A percentile compares a stretch with the other conserved stretches of the same genome.
Conservation (phyloP, 192 early-diverging fungal genomes). For the Funneliformis mosseae region DNA sequence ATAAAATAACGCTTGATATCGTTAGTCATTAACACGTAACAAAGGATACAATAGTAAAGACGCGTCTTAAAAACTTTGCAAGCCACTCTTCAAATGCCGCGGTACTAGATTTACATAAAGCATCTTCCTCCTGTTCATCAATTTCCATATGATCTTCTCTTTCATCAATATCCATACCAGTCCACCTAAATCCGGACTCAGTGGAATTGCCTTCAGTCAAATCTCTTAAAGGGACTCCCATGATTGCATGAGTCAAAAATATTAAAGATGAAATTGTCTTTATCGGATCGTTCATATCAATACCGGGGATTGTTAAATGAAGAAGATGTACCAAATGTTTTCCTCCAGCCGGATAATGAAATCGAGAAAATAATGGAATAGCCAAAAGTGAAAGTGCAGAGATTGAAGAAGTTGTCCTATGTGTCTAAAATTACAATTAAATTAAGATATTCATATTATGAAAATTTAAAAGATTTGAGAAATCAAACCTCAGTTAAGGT, state of each 20-base stretch:
- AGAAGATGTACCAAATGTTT: slow-evolving; percentile 79
- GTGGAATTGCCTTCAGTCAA: slow-evolving; percentile 47
- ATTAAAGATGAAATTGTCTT: slow-evolving; percentile 76
- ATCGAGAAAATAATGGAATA: slow-evolving; percentile 70
- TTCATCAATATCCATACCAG: slow-evolving; percentile 51
- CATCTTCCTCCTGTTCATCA: slow-evolving; percentile 70
- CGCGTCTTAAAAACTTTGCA: slow-evolving; percentile 75
- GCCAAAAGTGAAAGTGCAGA: slow-evolving; percentile 70
- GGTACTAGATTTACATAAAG: slow-evolving; percentile 67
- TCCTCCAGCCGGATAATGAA: slow-evolving; percentile 83
- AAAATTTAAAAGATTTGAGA: neutral
- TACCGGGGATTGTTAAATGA: slow-evolving; percentile 81
- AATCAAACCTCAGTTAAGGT: slow-evolving; percentile 66
- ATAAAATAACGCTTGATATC: neutral
- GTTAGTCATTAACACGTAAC: neutral
- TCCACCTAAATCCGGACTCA: slow-evolving; percentile 44
- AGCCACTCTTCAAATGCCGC: slow-evolving; percentile 89
- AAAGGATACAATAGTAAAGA: slow-evolving; percentile 67
- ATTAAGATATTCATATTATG: neutral
- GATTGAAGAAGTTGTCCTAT: slow-evolving; percentile 86
- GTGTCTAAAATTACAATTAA: slow-evolving; percentile 55
- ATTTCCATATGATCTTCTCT: slow-evolving; percentile 44
- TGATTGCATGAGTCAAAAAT: slow-evolving; percentile 67
- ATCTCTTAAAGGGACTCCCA: slow-evolving; percentile 69
- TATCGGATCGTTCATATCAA: slow-evolving; percentile 90